Conservation (phyloP, 1,284 basidiomycete genomes). For the Pterula multifida region DNA sequence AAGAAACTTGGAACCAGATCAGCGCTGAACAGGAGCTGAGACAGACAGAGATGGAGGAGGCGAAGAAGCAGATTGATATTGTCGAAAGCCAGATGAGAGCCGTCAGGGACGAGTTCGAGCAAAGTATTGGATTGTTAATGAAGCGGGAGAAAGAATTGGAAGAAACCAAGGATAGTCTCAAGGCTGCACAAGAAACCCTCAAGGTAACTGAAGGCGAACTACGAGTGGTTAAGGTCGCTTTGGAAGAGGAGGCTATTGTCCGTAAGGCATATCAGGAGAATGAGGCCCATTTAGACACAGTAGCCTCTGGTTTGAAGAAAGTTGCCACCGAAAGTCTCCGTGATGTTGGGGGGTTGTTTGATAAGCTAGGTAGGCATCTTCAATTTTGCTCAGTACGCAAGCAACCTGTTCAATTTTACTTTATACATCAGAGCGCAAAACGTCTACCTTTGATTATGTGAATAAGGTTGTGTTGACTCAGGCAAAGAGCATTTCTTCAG, state of each 20-base stretch:
- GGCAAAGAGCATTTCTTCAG: constrained; percentile 41
- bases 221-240: constrained; percentile 35
- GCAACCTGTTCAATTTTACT: constrained; percentile 8
- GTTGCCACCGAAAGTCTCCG: constrained; percentile 57
- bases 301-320: constrained; percentile 60
- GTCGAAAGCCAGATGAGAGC: constrained; percentile 72
- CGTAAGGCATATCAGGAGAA: constrained; percentile 68
- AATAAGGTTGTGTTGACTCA: constrained; percentile 52
- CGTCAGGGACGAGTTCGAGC: constrained; percentile 84
- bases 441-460: constrained; percentile 55
- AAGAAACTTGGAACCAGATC: constrained; percentile 82
- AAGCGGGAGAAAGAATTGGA: constrained; percentile 67
- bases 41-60: constrained; percentile 69
- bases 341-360: constrained; percentile 68
- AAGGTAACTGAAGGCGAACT: constrained; percentile 43
- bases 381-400: background rate
- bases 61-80: constrained; percentile 71
- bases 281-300: constrained; percentile 57
- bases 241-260: constrained; percentile 72
- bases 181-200: constrained; percentile 42
- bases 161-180: constrained; percentile 47
- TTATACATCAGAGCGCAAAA: constrained; percentile 56
- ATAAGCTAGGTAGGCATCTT: constrained; percentile 58
- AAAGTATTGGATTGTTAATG: constrained; percentile 68
- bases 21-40: constrained; percentile 64